Base-by-base conservation (phyloP, 495 filamentous ascomycete species). In the Eremomyces bilateralis region DNA sequence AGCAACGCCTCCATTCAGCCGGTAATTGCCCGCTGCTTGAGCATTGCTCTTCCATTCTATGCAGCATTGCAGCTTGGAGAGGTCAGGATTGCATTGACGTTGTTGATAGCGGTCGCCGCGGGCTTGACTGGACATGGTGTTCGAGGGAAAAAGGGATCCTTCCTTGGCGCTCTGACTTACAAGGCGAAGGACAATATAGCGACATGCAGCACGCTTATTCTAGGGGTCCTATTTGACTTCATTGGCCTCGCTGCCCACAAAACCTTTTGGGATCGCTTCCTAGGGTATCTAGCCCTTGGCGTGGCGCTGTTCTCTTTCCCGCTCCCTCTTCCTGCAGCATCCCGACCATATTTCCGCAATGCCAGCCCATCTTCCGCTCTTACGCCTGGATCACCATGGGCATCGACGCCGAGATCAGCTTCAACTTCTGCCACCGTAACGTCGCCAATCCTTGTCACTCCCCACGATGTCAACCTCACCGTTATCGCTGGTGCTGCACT, bases 1-100 rank as follows among this genome's bases (percentile, higher is more conserved):
- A 37, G 31, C 12, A 11, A 21, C 4, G 25, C 27, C 15, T 39
- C 33, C 12, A 16, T 39, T 12, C 11, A 19, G 15, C 41, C 35
- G n/a, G 37, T 36, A 17, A 16, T 45, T 4, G 39, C 30, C 25
- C 51, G 49, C 17, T 44, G 48, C 5, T 17, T 55, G 11, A 50
- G 49, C 13, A 46, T 71, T 20, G 59, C 54, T 15, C 42, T 73
- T 15, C 70, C 70, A 0, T 62, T 69, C 38, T 71, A 67, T 40
- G 65, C 68, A 15, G 44, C 63, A 0, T 48, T 69, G 42, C 61
- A 69, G 22, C 46, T 73, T 15, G 69, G 70, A 16, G 67, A 62
- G 4, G 54, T 63, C 35, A 47, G 64, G 19, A 62, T 64, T 6
- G 62, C 62, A 4, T 53, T 71, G 20, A 37, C 60, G 3, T 41